phyloP scores from a whole-genome alignment of 768 basidiomycete species.

The Boletellus emodensis region DNA sequence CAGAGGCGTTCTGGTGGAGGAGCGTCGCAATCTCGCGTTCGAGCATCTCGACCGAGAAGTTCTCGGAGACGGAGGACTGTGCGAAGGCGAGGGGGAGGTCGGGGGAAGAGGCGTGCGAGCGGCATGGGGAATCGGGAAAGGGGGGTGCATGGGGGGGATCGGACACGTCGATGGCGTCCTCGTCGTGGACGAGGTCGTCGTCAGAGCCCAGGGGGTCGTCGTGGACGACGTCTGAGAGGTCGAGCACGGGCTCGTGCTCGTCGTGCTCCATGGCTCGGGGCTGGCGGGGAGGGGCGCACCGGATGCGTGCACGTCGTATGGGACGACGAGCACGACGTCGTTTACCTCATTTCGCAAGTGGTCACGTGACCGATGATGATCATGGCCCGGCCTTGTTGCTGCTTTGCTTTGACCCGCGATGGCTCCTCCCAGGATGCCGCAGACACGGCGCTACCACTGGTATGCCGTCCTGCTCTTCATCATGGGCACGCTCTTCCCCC shows the following conservation, averaged over 20 bases:
- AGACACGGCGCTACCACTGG: slow-evolving; percentile 64
- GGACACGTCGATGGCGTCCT: slow-evolving; percentile 29
- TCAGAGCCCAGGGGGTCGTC: slow-evolving; percentile 70
- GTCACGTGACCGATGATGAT: slow-evolving; percentile 22
- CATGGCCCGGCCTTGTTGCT: background rate
- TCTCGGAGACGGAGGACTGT: slow-evolving; percentile 40
- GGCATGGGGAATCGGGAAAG: slow-evolving; percentile 16
- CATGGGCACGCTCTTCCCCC: slow-evolving; percentile 86
- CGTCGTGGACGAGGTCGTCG: slow-evolving; percentile 32
- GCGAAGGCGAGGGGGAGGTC: slow-evolving; percentile 36
- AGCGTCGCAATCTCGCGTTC: slow-evolving; percentile 75
- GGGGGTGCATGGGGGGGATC: slow-evolving; percentile 31
- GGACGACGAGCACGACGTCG: slow-evolving; percentile 21
- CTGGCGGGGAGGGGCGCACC: slow-evolving; percentile 10
- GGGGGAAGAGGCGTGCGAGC: slow-evolving; percentile 16
- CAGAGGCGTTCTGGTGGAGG: slow-evolving; percentile 70
- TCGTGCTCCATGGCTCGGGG: slow-evolving; percentile 43
- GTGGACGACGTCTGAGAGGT: slow-evolving; percentile 81
- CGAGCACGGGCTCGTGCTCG: slow-evolving; percentile 59
- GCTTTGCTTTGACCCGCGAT: slow-evolving; percentile 10
- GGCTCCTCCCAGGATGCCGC: slow-evolving; percentile 51
- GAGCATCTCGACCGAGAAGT: slow-evolving; percentile 66
- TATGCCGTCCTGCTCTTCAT: slow-evolving; percentile 81
- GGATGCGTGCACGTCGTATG: slow-evolving; percentile 14
- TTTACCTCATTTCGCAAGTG: slow-evolving; percentile 25